Percentiles rank a stretch among this genome's conserved stretches.
Conservation (phyloP, 2,329 filamentous ascomycete species). For the Fusarium continuum region DNA sequence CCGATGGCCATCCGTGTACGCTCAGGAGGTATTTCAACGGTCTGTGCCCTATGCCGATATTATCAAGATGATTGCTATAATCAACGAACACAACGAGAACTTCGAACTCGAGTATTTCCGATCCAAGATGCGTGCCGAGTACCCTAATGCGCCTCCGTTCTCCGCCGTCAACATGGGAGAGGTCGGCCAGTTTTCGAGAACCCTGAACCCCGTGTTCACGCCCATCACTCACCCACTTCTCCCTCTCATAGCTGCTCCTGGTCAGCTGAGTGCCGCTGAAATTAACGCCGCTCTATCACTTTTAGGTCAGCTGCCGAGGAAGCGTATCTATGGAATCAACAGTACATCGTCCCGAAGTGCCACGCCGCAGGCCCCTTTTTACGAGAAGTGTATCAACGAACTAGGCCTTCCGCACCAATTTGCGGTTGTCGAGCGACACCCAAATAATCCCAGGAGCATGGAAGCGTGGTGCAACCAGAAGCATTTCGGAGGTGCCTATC, state of each 20-base stretch:
- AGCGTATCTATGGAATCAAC: slow-evolving; percentile 82
- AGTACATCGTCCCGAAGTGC: slow-evolving; percentile 69
- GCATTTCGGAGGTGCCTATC: slow-evolving; percentile 82
- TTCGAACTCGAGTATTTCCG: slow-evolving; percentile 92
- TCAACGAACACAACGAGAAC: slow-evolving; percentile 83
- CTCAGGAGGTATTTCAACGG: slow-evolving; percentile 75
- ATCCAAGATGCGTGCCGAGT: slow-evolving; percentile 75
- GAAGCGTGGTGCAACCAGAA: slow-evolving; percentile 77
- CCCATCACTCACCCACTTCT: slow-evolving; percentile 87
- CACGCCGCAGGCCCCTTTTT: slow-evolving; percentile 82
- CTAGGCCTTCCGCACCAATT: slow-evolving; percentile 88
- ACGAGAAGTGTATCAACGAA: slow-evolving; percentile 84
- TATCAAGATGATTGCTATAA: slow-evolving; percentile 90
- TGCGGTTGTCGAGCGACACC: slow-evolving; percentile 75
- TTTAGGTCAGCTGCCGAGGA: slow-evolving; percentile 82
- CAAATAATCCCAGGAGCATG: slow-evolving; percentile 70
- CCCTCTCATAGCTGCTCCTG: slow-evolving; percentile 84
- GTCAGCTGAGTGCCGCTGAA: slow-evolving; percentile 85
- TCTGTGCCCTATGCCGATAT: slow-evolving; percentile 82
- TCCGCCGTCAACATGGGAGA: slow-evolving; percentile 90
- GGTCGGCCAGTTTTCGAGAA: slow-evolving; percentile 84
- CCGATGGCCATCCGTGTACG: slow-evolving; percentile 80
- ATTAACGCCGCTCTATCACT: slow-evolving; percentile 83
- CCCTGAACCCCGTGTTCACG: slow-evolving; percentile 85
- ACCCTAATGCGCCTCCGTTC: slow-evolving; percentile 75